phyloP scores from a whole-genome alignment of 2,329 filamentous ascomycete genomes.

The Penicillium sp. region DNA sequence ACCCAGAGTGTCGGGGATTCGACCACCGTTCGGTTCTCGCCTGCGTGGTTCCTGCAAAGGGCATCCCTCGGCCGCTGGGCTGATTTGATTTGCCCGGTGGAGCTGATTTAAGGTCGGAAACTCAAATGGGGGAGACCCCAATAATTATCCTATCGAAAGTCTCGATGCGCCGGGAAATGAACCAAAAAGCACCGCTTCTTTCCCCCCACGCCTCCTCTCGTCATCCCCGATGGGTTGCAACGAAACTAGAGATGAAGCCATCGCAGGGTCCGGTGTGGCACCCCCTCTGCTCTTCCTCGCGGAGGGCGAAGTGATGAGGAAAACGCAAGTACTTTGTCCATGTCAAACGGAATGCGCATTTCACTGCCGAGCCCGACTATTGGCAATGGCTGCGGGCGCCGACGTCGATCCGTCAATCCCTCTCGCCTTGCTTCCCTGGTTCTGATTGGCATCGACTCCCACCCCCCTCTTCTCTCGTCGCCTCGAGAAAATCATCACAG shows the following conservation, averaged over 20 bases:
- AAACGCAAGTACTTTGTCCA: constrained; percentile 15
- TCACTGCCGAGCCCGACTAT: constrained; percentile 36
- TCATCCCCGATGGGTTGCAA: constrained; percentile 8
- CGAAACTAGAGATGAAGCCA: background rate
- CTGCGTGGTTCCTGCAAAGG: too few relatives aligned
- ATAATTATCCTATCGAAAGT: too few relatives aligned
- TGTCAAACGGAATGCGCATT: constrained; percentile 31
- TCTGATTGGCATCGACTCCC: constrained; percentile 28
- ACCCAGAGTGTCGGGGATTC: constrained; percentile 7
- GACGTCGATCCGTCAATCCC: constrained; percentile 37
- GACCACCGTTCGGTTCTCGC: too few relatives aligned
- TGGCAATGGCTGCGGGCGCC: constrained; percentile 37
- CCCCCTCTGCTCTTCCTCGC: too few relatives aligned
- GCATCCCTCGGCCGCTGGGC: too few relatives aligned
- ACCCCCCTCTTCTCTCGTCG: constrained; percentile 2
- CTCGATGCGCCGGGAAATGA: too few relatives aligned
- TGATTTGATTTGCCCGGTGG: constrained; percentile 5
- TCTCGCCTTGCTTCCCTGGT: constrained; percentile 30
- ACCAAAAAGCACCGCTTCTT: too few relatives aligned
- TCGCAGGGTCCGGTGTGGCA: too few relatives aligned
- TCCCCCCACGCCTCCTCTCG: too few relatives aligned
- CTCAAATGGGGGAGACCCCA: constrained; percentile 1
- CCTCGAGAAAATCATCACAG: constrained; percentile 1
- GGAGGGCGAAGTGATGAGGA: background rate
- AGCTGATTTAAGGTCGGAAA: constrained; percentile 5